Evolutionary conservation across 1,284 basidiomycete genomes (phyloP).

Genomic region (Earliella scabrosa): DNA sequence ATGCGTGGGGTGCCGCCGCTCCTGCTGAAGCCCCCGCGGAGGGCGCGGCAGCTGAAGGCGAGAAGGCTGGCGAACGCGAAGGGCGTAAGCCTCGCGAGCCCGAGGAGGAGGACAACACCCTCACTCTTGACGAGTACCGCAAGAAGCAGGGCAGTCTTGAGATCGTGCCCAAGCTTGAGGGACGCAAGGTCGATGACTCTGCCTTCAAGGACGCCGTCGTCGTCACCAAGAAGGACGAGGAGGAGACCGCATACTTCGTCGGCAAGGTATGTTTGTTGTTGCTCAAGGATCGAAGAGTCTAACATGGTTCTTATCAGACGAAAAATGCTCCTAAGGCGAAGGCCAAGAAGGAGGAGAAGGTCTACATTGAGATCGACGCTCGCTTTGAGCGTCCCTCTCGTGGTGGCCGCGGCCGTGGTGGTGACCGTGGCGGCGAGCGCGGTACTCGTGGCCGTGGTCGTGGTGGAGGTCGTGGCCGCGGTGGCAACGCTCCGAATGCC

Average conservation of each 20-base stretch:
- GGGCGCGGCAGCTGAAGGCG: conserved; percentile 40
- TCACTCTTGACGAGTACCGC: conserved; percentile 85
- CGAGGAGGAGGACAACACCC: conserved; percentile 94
- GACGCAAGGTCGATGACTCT: conserved; percentile 63
- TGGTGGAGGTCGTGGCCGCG: conserved; percentile 47
- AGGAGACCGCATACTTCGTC: conserved; percentile 70
- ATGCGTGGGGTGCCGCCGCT: conserved; percentile 45
- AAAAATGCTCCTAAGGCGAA: conserved; percentile 65
- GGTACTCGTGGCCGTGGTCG: conserved; percentile 39
- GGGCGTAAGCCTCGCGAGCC: conserved; percentile 48
- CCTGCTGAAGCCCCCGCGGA: conserved; percentile 35
- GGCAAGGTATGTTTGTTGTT: conserved; percentile 62
- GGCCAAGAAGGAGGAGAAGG: conserved; percentile 78
- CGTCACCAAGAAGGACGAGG: conserved; percentile 60
- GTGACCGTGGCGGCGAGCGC: conserved; percentile 34
- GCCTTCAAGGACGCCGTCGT: conserved; percentile 68
- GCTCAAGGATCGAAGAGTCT: background rate
- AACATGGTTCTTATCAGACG: conserved; percentile 40
- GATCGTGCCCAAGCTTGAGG: conserved; percentile 71
- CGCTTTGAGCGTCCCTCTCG: conserved; percentile 75
- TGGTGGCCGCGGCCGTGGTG: conserved; percentile 53
- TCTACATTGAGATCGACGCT: conserved; percentile 78
- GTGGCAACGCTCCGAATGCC: conserved; percentile 38
- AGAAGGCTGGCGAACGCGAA: conserved; percentile 44
- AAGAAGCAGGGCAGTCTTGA: conserved; percentile 68